Conservation (phyloP, 805 yeast genomes). For the Yarrowia sp. region DNA sequence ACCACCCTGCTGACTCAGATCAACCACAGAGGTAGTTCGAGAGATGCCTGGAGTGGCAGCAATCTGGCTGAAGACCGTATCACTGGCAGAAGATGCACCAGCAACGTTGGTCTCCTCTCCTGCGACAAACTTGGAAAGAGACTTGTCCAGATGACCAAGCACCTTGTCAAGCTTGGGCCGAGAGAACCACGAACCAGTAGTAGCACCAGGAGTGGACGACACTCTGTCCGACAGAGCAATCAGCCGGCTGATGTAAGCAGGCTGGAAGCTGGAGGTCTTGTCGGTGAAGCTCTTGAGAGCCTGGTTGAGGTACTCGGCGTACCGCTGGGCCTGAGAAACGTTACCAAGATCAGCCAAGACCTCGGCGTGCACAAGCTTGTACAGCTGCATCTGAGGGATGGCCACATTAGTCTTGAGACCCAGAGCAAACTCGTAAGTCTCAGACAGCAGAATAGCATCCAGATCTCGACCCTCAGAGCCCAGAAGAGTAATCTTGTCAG, state of each 20-base stretch:
- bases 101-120: slow-evolving; percentile 71
- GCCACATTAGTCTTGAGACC: slow-evolving; percentile 49
- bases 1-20: slow-evolving; percentile 22
- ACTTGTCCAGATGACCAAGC: slow-evolving; percentile 88
- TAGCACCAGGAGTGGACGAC: slow-evolving; percentile 19
- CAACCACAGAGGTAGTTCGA: slow-evolving; percentile 38
- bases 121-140: slow-evolving; percentile 78
- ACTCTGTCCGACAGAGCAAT: slow-evolving; percentile 22
- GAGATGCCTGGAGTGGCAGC: slow-evolving; percentile 39
- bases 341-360: slow-evolving; percentile 72
- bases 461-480: slow-evolving; percentile 50
- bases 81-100: slow-evolving; percentile 43
- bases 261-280: slow-evolving; percentile 40
- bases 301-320: slow-evolving; percentile 60
- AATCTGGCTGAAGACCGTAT: slow-evolving; percentile 44
- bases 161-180: slow-evolving; percentile 72
- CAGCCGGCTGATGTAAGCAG: slow-evolving; percentile 28
- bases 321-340: slow-evolving; percentile 64
- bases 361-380: slow-evolving; percentile 72
- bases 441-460: slow-evolving; percentile 64
- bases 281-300: slow-evolving; percentile 49
- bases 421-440: slow-evolving; percentile 68
- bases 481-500: slow-evolving; percentile 31
- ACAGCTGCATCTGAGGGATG: slow-evolving; percentile 60
- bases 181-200: slow-evolving; percentile 44